These are phyloP conservation scores for Nicotiana undulata DNA, from an alignment of 257 asterid genomes.

Conservation along the genomic window DNA sequence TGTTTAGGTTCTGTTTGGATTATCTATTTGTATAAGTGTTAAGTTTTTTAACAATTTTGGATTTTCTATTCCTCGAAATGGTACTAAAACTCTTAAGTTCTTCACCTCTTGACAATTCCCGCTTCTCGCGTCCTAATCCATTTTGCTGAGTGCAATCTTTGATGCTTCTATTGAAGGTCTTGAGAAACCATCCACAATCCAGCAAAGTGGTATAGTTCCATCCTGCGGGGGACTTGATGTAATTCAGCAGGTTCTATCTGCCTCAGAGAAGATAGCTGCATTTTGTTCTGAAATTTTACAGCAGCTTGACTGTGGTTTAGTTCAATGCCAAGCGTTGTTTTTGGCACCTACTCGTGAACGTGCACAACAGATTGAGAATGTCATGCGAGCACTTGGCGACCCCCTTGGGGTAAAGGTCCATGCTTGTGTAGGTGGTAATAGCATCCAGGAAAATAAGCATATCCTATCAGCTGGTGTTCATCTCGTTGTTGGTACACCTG, in stretches of 20 bases:
- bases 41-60: neutral
- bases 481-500: conserved; percentile 7
- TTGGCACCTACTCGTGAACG: neutral
- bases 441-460: neutral
- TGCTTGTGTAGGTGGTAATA: neutral
- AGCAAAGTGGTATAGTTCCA: neutral
- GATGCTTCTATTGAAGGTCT: neutral
- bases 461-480: neutral
- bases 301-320: neutral
- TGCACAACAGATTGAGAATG: neutral
- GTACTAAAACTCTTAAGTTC: neutral
- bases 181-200: neutral
- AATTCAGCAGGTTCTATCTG: neutral
- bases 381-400: neutral
- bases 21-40: neutral
- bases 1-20: neutral
- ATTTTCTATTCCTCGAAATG: neutral
- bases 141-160: neutral
- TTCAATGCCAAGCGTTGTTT: neutral
- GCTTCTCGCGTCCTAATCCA: neutral
- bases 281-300: neutral
- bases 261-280: neutral
- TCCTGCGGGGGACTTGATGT: neutral
- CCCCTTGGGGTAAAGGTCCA: neutral
- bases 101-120: neutral